A percentile compares a stretch with the other conserved stretches of the same genome.
Conservation (phyloP, 176 grass and related monocot species). For the Pontederia paniculata region DNA sequence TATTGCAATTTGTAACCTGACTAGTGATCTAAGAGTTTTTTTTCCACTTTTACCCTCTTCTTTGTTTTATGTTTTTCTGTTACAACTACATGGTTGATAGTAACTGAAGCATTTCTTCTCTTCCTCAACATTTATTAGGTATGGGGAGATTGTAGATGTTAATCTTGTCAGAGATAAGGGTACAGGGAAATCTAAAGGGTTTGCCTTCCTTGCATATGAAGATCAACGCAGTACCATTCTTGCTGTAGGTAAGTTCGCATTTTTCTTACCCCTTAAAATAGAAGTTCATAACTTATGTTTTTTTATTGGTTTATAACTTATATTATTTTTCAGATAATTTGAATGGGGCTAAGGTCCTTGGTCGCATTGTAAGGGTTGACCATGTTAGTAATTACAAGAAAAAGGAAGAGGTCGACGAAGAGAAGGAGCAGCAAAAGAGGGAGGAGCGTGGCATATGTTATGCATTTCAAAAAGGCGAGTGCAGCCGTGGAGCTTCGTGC, state of each 20-base stretch:
- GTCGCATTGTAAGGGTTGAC: conserved; percentile 72
- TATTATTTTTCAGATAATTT: conserved; percentile 50
- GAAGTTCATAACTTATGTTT: conserved; percentile 1
- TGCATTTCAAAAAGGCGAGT: conserved; percentile 90
- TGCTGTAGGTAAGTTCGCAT: conserved; percentile 47
- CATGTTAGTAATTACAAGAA: conserved; percentile 94
- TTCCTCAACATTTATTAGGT: conserved; percentile 33
- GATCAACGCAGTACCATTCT: conserved; percentile 91
- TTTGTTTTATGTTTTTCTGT: too few species aligned
- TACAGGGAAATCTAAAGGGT: conserved; percentile 81
- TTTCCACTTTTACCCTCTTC: too few species aligned
- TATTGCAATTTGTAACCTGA: too few species aligned
- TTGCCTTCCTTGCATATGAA: conserved; percentile 80
- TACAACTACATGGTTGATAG: not conserved
- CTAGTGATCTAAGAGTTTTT: too few species aligned
- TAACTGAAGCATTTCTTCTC: not conserved
- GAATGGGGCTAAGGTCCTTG: conserved; percentile 84
- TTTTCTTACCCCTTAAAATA: not conserved
- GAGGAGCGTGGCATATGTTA: conserved; percentile 82
- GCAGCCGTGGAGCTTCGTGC: conserved; percentile 67
- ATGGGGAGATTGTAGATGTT: conserved; percentile 81
- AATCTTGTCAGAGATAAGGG: conserved; percentile 90
- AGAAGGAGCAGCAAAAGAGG: conserved; percentile 53
- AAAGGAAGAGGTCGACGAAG: conserved; percentile 83
- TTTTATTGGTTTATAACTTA: not conserved